Conservation (phyloP, 306 rosid genomes). For the Quercus parvula region DNA sequence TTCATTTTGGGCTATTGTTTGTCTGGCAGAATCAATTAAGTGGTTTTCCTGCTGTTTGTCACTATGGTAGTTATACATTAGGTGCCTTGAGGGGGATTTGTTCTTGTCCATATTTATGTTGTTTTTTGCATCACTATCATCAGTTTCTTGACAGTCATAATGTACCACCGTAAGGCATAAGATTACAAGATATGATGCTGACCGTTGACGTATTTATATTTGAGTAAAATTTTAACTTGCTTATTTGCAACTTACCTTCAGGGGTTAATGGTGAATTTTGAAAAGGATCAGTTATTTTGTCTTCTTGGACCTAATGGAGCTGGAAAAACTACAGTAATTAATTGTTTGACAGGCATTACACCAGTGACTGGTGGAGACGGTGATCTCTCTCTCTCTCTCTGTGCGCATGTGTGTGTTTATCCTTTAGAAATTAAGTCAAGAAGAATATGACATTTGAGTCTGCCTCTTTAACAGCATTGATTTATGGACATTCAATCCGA, state of each 20-base stretch:
- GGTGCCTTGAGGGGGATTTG: neutral
- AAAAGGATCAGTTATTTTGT: slow-evolving; percentile 83
- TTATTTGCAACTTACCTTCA: slow-evolving; percentile 36
- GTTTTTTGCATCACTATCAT: neutral
- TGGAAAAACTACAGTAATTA: slow-evolving; percentile 88
- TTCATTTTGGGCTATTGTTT: neutral
- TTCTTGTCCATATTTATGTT: neutral
- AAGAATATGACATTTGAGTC: slow-evolving; percentile 11
- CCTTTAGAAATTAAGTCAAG: slow-evolving; percentile 1
- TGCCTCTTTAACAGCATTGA: slow-evolving; percentile 49
- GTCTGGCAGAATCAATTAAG: neutral
- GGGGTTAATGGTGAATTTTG: slow-evolving; percentile 88
- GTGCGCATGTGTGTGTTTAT: neutral
- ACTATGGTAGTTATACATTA: neutral
- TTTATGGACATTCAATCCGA: slow-evolving; percentile 70
- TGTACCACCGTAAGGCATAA: neutral
- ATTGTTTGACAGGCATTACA: slow-evolving; percentile 84
- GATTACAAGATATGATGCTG: neutral
- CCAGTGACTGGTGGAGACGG: slow-evolving; percentile 89
- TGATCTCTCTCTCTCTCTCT: slow-evolving; percentile 19
- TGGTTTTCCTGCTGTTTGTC: neutral
- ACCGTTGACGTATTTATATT: neutral
- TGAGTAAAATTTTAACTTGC: slow-evolving; percentile 8
- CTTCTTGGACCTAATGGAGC: slow-evolving; percentile 96
- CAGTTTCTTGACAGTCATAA: neutral